Conservation (phyloP, 257 asterid genomes). For the Jacaranda mimosifolia region DNA sequence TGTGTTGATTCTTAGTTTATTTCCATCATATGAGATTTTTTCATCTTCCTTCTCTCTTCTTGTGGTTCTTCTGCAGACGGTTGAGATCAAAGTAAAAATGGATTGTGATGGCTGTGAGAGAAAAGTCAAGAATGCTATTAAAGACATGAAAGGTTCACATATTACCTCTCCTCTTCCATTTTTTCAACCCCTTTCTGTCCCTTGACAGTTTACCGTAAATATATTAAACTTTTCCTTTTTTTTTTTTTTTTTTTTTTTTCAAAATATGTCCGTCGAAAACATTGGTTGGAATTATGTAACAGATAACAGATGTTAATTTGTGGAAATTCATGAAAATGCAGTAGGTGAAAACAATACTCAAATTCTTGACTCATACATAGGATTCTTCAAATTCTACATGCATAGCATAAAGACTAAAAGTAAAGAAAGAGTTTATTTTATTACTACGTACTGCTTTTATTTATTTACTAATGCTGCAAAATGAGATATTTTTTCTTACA, state of each 20-base stretch:
- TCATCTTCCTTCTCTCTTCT: not conserved
- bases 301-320: not conserved
- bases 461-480: not conserved
- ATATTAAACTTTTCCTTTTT: not conserved
- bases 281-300: not conserved
- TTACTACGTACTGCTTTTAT: not conserved
- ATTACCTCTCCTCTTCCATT: not conserved
- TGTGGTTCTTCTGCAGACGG: slow-evolving; percentile 57
- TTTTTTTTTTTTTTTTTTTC: not conserved
- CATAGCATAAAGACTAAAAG: not conserved
- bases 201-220: not conserved
- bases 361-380: not conserved
- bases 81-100: slow-evolving; percentile 94
- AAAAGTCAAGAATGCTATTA: slow-evolving; percentile 80
- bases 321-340: not conserved
- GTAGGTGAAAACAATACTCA: not conserved
- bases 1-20: too few relatives aligned
- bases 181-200: not conserved
- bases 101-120: slow-evolving; percentile 99
- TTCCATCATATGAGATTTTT: too few relatives aligned
- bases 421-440: not conserved
- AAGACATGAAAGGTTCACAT: slow-evolving; percentile 68
- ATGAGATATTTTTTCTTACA: not conserved
- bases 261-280: not conserved
- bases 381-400: slow-evolving; percentile 2